These are phyloP conservation scores for Crithidia fasciculata DNA, from an alignment of 208 protist genomes.

Conservation along the genomic window DNA sequence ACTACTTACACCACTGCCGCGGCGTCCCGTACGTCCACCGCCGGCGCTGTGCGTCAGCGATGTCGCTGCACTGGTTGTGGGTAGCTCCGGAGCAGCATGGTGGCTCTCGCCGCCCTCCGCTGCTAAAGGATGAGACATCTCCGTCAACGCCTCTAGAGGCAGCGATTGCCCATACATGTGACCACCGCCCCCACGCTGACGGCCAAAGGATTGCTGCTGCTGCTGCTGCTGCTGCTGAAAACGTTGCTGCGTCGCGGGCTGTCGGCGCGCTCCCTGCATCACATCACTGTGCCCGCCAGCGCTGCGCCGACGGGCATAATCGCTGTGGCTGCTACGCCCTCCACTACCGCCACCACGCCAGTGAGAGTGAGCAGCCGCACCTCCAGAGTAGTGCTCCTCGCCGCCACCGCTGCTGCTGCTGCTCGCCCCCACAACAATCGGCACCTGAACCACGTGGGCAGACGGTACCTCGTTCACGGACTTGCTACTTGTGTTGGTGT, in stretches of 20 bases:
- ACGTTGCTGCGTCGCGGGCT: background rate
- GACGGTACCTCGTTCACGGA: background rate
- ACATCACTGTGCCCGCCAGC: background rate
- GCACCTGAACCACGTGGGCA: background rate
- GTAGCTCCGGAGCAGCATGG: no score
- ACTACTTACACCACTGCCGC: background rate
- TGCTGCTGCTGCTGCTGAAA: conserved; percentile 4
- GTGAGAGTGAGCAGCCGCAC: background rate
- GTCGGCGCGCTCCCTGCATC: background rate
- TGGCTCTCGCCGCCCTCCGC: no score
- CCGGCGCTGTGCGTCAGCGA: no score
- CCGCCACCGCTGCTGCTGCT: background rate
- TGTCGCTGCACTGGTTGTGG: no score
- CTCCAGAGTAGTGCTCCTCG: no score
- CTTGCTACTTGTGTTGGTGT: background rate
- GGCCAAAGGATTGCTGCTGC: background rate
- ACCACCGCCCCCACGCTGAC: no score
- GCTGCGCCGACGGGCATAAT: background rate
- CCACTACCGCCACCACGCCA: conserved; percentile 1
- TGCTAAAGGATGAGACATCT: no score
- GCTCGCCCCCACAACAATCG: background rate
- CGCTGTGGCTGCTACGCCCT: background rate
- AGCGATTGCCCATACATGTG: no score
- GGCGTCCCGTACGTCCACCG: no score
- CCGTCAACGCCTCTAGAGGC: no score